Conservation (phyloP, 129 eudicot genomes). For the Lonicera japonica region DNA sequence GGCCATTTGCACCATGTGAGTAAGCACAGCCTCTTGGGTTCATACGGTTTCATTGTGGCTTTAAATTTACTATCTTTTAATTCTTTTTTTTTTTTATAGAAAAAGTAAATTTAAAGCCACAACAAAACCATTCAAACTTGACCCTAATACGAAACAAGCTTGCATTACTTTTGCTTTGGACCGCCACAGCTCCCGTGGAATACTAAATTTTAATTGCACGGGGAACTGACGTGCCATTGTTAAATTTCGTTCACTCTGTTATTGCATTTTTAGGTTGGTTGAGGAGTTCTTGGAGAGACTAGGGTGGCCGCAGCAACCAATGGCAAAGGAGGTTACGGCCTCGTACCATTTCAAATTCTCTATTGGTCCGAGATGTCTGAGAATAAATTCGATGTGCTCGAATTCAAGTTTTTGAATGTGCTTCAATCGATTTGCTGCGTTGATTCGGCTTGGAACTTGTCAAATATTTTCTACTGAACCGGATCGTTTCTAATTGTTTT, state of each 20-base stretch:
- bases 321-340: constrained; percentile 17
- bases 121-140: too few relatives aligned
- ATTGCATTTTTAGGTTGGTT: constrained; percentile 43
- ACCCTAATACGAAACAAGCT: too few relatives aligned
- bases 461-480: background rate
- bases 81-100: too few relatives aligned
- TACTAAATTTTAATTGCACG: too few relatives aligned
- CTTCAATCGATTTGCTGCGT: background rate
- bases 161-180: too few relatives aligned
- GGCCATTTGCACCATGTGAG: constrained; percentile 91
- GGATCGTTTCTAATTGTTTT: background rate
- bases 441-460: too few relatives aligned
- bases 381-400: background rate
- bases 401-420: background rate
- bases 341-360: background rate
- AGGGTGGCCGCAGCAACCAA: constrained; percentile 53
- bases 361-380: background rate
- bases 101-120: too few relatives aligned
- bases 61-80: background rate
- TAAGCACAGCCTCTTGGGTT: background rate
- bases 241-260: background rate
- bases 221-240: too few relatives aligned
- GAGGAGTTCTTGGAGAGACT: constrained; percentile 78
- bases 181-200: too few relatives aligned
- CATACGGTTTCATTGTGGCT: too few relatives aligned